These are phyloP conservation scores for Mycena leptocephala DNA, from an alignment of 768 basidiomycete genomes.

Conservation along the genomic window DNA sequence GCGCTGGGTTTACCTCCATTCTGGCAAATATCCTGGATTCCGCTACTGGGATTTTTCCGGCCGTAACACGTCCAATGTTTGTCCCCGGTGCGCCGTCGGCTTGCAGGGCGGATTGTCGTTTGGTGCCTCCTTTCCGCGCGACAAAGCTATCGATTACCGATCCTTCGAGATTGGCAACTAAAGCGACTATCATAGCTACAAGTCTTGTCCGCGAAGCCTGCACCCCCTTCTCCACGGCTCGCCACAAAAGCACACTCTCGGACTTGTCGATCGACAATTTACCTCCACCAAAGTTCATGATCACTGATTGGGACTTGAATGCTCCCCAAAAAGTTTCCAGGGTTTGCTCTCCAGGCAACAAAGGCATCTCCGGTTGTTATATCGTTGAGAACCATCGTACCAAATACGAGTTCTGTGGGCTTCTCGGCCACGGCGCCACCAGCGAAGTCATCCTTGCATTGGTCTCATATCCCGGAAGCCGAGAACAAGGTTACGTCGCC, in stretches of 20 bases:
- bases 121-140: neutral
- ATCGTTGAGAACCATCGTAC: neutral
- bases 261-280: neutral
- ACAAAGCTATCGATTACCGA: neutral
- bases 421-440: neutral
- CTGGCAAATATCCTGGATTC: neutral
- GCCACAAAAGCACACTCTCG: neutral
- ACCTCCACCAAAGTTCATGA: too few species aligned
- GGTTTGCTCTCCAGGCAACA: neutral
- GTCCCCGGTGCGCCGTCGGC: too few species aligned
- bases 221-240: neutral
- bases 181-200: neutral
- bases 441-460: neutral
- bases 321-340: neutral
- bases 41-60: neutral
- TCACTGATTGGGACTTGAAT: too few species aligned
- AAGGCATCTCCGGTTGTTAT: neutral
- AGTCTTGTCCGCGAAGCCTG: neutral
- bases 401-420: neutral
- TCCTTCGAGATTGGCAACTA: neutral
- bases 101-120: neutral
- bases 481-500: neutral
- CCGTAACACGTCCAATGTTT: neutral
- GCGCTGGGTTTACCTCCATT: too few species aligned
- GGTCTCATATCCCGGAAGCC: neutral